Conservation (phyloP, 179 eudicot genomes). For the Drosera spatulata region DNA sequence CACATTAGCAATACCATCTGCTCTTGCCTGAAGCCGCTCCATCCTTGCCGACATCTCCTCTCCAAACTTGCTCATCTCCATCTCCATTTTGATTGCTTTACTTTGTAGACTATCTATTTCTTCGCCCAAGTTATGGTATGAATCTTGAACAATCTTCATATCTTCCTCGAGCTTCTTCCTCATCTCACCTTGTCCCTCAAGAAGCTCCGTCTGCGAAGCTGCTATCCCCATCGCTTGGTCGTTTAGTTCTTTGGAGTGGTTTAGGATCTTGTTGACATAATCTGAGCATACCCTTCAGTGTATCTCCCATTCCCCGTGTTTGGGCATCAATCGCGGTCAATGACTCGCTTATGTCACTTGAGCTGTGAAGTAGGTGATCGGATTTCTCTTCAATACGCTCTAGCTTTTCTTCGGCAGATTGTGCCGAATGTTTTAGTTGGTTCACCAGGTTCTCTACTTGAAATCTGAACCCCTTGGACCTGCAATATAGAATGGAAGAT, state of each 20-base stretch:
- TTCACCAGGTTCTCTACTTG: conserved; percentile 73
- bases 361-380: conserved; percentile 28
- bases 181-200: conserved; percentile 40
- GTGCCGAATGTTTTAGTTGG: conserved; percentile 48
- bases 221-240: conserved; percentile 46
- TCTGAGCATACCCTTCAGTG: conserved; percentile 38
- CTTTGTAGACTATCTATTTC: conserved; percentile 35
- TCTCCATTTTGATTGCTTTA: conserved; percentile 45
- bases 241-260: conserved; percentile 34
- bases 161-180: conserved; percentile 47
- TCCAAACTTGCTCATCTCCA: conserved; percentile 44
- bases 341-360: conserved; percentile 40
- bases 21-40: conserved; percentile 51
- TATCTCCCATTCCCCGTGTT: conserved; percentile 39
- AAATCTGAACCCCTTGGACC: conserved; percentile 53
- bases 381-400: conserved; percentile 42
- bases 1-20: conserved; percentile 51
- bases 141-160: conserved; percentile 35
- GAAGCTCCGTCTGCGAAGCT: conserved; percentile 46
- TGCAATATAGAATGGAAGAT: conserved; percentile 9
- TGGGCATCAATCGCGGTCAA: conserved; percentile 34
- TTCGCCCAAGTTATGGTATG: conserved; percentile 31
- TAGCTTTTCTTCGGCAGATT: conserved; percentile 54
- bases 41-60: conserved; percentile 42
- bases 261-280: conserved; percentile 23